Conservation (phyloP, 78 protist species). For the Dictyostelium firmibasis region DNA sequence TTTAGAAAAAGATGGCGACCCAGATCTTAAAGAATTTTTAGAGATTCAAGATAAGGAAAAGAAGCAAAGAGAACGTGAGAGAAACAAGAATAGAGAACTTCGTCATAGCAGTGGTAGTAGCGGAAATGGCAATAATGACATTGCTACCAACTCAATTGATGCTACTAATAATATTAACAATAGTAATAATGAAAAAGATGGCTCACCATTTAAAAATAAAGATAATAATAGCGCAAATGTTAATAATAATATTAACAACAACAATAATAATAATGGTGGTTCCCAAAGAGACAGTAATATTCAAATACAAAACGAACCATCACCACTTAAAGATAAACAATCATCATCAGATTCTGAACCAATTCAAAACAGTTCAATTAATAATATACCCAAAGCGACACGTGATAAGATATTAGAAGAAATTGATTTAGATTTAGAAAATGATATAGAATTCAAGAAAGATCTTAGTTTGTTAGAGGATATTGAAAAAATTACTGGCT, state of each 20-base stretch:
- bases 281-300: not conserved
- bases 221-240: not conserved
- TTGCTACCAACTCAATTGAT: not conserved
- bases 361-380: not conserved
- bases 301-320: not conserved
- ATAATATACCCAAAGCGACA: not conserved
- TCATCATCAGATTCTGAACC: not conserved
- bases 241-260: too few species aligned
- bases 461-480: constrained; percentile 19
- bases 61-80: not conserved
- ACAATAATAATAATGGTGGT: not conserved
- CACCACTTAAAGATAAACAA: not conserved
- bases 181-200: not conserved
- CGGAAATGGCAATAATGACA: not conserved
- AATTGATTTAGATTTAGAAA: constrained; percentile 11
- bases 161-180: not conserved
- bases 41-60: constrained; percentile 11
- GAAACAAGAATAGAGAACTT: not conserved
- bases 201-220: not conserved
- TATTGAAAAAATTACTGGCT: not conserved
- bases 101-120: not conserved
- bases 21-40: constrained; percentile 14
- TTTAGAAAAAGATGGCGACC: constrained; percentile 3
- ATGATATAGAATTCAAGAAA: constrained; percentile 25
- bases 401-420: not conserved